Evolutionary conservation across 306 rosid genomes (phyloP).

Genomic region (Casuarina cunninghamiana): DNA sequence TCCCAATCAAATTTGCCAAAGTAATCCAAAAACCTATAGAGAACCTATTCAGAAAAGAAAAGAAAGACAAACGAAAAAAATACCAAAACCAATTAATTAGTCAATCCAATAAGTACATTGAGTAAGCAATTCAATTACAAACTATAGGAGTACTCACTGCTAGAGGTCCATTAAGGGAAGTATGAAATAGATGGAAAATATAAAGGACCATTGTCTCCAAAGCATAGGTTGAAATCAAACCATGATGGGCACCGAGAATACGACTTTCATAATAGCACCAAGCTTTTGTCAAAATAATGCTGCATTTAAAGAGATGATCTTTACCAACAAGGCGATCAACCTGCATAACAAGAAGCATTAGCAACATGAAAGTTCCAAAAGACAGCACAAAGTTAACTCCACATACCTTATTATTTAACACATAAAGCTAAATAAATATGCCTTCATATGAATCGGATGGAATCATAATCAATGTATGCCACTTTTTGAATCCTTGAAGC

Average conservation of each 20-base stretch:
- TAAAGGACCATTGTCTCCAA: conserved; percentile 83
- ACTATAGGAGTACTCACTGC: conserved; percentile 54
- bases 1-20: conserved; percentile 95
- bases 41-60: conserved; percentile 52
- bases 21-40: conserved; percentile 79
- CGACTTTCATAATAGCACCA: conserved; percentile 98
- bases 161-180: conserved; percentile 67
- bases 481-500: background rate
- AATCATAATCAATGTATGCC: background rate
- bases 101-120: conserved; percentile 4
- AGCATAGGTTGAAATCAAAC: conserved; percentile 90
- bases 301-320: conserved; percentile 83
- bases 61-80: conserved; percentile 21
- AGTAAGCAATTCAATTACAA: background rate
- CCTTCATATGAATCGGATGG: background rate
- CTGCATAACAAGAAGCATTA: conserved; percentile 34
- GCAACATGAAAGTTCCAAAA: conserved; percentile 11
- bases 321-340: conserved; percentile 72
- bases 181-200: conserved; percentile 74
- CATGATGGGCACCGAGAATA: conserved; percentile 87
- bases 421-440: background rate
- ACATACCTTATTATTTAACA: conserved; percentile 6
- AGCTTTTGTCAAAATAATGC: conserved; percentile 76
- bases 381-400: conserved; percentile 23
- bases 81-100: conserved; percentile 9